These are phyloP conservation scores for Didymella arachidicola DNA, from an alignment of 2,329 filamentous ascomycete species.

Conservation along the genomic window DNA sequence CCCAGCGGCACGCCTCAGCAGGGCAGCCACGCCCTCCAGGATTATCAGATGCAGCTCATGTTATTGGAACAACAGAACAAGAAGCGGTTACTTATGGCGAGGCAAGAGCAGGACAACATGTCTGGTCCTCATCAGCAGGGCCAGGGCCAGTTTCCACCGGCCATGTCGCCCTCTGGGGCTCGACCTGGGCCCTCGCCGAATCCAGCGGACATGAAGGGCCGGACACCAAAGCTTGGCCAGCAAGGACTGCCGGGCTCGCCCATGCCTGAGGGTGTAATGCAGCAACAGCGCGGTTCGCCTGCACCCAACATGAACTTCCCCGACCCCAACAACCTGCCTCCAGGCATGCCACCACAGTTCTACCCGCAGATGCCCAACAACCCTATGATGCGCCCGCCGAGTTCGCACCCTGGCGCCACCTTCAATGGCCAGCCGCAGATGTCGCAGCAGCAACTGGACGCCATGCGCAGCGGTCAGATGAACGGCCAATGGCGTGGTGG, in stretches of 20 bases:
- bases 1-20: conserved; percentile 57
- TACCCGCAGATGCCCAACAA: conserved; percentile 45
- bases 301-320: conserved; percentile 61
- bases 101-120: conserved; percentile 77
- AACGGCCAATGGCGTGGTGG: conserved; percentile 31
- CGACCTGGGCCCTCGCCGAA: conserved; percentile 78
- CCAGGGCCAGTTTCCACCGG: conserved; percentile 66
- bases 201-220: conserved; percentile 79
- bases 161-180: conserved; percentile 73
- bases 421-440: conserved; percentile 70
- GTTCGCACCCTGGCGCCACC: conserved; percentile 56
- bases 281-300: conserved; percentile 68
- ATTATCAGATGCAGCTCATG: conserved; percentile 92
- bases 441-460: conserved; percentile 65
- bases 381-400: conserved; percentile 64
- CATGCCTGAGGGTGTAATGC: conserved; percentile 72
- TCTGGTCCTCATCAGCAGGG: conserved; percentile 57
- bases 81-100: conserved; percentile 83
- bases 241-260: conserved; percentile 72
- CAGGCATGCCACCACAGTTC: conserved; percentile 53
- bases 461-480: conserved; percentile 45
- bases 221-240: conserved; percentile 75
- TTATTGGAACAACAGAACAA: conserved; percentile 87
- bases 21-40: conserved; percentile 82
- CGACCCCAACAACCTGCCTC: conserved; percentile 51